Evolutionary conservation across 345 rosid genomes (phyloP).

Genomic region (Eucalyptus regnans): DNA sequence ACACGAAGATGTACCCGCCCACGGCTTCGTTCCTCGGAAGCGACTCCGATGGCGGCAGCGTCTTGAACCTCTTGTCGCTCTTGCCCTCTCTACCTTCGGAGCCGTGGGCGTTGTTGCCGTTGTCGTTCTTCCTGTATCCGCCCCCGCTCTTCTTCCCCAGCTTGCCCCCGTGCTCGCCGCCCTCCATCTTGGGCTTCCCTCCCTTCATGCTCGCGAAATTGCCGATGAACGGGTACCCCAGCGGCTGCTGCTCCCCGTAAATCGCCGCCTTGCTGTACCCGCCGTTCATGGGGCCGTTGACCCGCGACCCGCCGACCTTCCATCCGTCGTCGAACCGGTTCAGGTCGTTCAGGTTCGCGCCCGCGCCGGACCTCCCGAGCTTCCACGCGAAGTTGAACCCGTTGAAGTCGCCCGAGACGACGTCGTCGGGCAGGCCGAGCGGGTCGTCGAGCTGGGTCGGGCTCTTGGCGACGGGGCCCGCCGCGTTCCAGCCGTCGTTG

Average conservation of each 20-base stretch:
- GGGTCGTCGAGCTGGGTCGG: neutral
- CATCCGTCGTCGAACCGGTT: conserved; percentile 12
- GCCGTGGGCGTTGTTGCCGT: conserved; percentile 29
- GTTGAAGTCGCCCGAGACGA: neutral
- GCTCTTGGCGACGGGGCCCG: neutral
- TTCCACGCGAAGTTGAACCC: conserved; percentile 17
- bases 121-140: conserved; percentile 13
- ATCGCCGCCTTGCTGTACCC: conserved; percentile 67
- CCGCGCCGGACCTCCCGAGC: neutral
- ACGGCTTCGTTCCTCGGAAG: conserved; percentile 83
- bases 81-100: conserved; percentile 15
- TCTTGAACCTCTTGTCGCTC: conserved; percentile 87
- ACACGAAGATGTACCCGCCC: conserved; percentile 98
- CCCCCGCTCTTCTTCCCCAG: conserved; percentile 38
- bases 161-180: conserved; percentile 25
- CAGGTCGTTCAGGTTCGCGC: neutral
- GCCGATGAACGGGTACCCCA: neutral
- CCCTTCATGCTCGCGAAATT: conserved; percentile 10
- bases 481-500: neutral
- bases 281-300: conserved; percentile 28
- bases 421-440: neutral
- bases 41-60: conserved; percentile 87
- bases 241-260: conserved; percentile 27
- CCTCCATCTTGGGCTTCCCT: conserved; percentile 32
- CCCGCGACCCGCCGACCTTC: neutral